Evolutionary conservation across 768 basidiomycete species (phyloP).

Genomic region (Russula sp.): DNA sequence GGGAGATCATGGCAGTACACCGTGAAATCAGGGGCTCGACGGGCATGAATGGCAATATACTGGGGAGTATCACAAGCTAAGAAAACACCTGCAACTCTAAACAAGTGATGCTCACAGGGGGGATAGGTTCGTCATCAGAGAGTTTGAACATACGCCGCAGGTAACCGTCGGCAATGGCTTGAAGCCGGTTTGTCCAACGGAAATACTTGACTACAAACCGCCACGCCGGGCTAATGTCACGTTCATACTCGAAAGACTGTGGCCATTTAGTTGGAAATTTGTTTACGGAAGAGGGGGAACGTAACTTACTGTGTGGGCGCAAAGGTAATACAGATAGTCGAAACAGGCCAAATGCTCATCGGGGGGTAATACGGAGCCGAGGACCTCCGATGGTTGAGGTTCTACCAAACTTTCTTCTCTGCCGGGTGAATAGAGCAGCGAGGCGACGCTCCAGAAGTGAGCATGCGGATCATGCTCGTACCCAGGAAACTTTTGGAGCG

Average conservation of each 20-base stretch:
- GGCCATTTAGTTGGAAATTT: slow-evolving; percentile 13
- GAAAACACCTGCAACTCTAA: background rate
- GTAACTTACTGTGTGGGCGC: slow-evolving; percentile 27
- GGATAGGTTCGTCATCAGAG: slow-evolving; percentile 24
- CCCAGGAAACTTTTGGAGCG: slow-evolving; percentile 28
- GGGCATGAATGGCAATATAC: slow-evolving; percentile 19
- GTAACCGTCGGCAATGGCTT: slow-evolving; percentile 28
- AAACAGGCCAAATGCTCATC: slow-evolving; percentile 37
- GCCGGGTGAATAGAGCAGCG: slow-evolving; percentile 30
- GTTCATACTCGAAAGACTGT: slow-evolving; percentile 28
- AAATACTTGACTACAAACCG: slow-evolving; percentile 30
- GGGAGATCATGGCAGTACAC: slow-evolving; percentile 29
- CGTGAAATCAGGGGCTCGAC: slow-evolving; percentile 14
- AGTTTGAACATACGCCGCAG: slow-evolving; percentile 27
- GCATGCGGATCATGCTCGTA: slow-evolving; percentile 29
- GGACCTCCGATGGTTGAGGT: slow-evolving; percentile 25
- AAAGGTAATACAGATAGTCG: slow-evolving; percentile 36
- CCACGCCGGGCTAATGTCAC: slow-evolving; percentile 32
- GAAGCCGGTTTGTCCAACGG: slow-evolving; percentile 29
- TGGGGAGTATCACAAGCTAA: background rate
- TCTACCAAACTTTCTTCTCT: slow-evolving; percentile 25
- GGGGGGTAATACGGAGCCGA: slow-evolving; percentile 26
- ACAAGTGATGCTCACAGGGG: slow-evolving; percentile 27
- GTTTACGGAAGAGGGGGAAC: background rate
- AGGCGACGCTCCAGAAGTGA: slow-evolving; percentile 30